Evolutionary conservation across 495 filamentous ascomycete species (phyloP).

Genomic region (Thozetella sp.): DNA sequence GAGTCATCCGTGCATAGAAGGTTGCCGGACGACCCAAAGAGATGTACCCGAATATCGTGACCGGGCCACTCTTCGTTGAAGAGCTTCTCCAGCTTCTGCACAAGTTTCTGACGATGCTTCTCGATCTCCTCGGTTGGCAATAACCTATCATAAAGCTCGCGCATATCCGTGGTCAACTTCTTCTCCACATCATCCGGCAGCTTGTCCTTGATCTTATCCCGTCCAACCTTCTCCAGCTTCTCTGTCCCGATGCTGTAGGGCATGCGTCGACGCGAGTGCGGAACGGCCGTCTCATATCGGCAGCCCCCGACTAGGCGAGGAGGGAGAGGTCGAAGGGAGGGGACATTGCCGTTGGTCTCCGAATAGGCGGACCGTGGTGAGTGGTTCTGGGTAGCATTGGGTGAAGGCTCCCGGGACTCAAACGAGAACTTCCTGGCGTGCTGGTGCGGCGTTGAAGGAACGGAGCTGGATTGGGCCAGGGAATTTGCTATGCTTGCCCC

Average conservation of each 20-base stretch:
- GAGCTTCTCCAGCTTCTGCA: constrained; percentile 82
- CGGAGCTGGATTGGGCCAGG: constrained; percentile 79
- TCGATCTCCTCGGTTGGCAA: constrained; percentile 82
- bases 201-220: constrained; percentile 62
- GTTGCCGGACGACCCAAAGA: constrained; percentile 98
- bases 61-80: constrained; percentile 92
- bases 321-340: constrained; percentile 61
- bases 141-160: constrained; percentile 80
- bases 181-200: constrained; percentile 76
- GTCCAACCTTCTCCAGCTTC: constrained; percentile 66
- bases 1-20: constrained; percentile 94
- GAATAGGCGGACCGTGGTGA: constrained; percentile 91
- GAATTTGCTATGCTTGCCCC: neutral
- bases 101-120: constrained; percentile 69
- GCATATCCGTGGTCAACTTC: constrained; percentile 79
- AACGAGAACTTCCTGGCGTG: constrained; percentile 82
- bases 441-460: constrained; percentile 93
- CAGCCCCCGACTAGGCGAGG: constrained; percentile 58
- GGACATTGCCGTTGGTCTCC: constrained; percentile 74
- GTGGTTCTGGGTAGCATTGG: constrained; percentile 70
- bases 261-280: constrained; percentile 66
- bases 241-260: constrained; percentile 89
- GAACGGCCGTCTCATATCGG: constrained; percentile 71
- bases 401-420: constrained; percentile 85
- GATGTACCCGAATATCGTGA: constrained; percentile 83